phyloP scores from a whole-genome alignment of 768 basidiomycete species.

The Amanita molliuscula region DNA sequence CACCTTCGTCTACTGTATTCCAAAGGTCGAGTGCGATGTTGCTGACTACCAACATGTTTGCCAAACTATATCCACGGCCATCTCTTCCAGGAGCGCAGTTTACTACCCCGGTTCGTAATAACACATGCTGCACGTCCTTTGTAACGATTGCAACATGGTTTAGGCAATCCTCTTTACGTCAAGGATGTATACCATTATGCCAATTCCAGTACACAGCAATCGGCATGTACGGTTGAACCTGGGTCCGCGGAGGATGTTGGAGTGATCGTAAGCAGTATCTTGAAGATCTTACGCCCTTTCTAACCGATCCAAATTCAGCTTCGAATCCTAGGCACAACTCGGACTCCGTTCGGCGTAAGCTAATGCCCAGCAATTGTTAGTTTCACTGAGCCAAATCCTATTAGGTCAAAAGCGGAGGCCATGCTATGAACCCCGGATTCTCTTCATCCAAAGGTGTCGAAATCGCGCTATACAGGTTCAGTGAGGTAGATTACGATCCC shows the following conservation, averaged over 20 bases:
- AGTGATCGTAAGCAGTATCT: neutral
- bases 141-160: neutral
- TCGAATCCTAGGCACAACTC: neutral
- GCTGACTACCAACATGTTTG: neutral
- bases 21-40: neutral
- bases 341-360: slow-evolving; percentile 1
- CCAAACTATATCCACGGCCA: neutral
- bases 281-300: neutral
- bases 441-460: slow-evolving; percentile 42
- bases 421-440: slow-evolving; percentile 32
- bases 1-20: neutral
- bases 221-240: slow-evolving; percentile 4
- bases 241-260: slow-evolving; percentile 1
- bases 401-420: slow-evolving; percentile 43
- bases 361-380: neutral
- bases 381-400: too few species aligned
- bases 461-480: slow-evolving; percentile 33
- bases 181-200: slow-evolving; percentile 2
- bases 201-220: slow-evolving; percentile 1
- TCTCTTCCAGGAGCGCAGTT: neutral
- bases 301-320: neutral
- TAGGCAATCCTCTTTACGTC: neutral
- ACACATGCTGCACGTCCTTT: neutral
- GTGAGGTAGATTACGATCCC: slow-evolving; percentile 22
- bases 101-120: neutral